Percentiles rank a stretch among this genome's conserved stretches.
Evolutionary conservation across 352 stramenopile species (phyloP).

Genomic region (Phytophthora meadii): DNA sequence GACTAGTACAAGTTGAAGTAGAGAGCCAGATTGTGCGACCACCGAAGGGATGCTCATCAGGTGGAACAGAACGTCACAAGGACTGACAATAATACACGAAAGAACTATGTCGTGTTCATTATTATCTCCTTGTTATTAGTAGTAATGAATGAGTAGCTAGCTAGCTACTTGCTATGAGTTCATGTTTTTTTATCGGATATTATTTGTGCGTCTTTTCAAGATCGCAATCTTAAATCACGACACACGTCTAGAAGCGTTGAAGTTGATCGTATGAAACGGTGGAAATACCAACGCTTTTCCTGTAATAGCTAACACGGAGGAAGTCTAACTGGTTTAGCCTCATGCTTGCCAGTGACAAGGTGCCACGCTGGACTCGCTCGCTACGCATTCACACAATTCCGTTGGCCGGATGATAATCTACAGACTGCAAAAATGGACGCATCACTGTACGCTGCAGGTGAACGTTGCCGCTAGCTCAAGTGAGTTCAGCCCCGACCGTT

Average conservation of each 20-base stretch:
- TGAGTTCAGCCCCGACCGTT: conserved; percentile 23
- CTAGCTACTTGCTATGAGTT: no score
- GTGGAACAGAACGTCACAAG: not conserved
- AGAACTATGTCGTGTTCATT: no score
- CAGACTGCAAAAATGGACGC: conserved; percentile 3
- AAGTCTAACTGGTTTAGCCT: not conserved
- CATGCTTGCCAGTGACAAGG: not conserved
- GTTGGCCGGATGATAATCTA: conserved; percentile 6
- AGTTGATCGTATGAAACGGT: conserved; percentile 21
- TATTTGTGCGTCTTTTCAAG: conserved; percentile 25
- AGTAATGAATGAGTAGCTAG: no score
- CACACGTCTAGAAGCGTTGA: conserved; percentile 23
- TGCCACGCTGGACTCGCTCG: conserved; percentile 2
- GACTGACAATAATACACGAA: not conserved
- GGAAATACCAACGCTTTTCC: conserved; percentile 15
- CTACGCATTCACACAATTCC: conserved; percentile 9
- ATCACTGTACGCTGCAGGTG: not conserved
- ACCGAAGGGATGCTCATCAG: conserved; percentile 9
- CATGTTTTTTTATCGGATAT: conserved; percentile 6
- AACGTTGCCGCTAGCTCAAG: conserved; percentile 13
- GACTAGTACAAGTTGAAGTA: conserved; percentile 23
- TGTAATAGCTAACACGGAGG: not conserved
- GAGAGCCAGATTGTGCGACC: conserved; percentile 13
- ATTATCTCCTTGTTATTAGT: no score
- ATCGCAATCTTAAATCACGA: conserved; percentile 24